phyloP scores from a whole-genome alignment of 129 eudicot species.

The Apium graveolens region DNA sequence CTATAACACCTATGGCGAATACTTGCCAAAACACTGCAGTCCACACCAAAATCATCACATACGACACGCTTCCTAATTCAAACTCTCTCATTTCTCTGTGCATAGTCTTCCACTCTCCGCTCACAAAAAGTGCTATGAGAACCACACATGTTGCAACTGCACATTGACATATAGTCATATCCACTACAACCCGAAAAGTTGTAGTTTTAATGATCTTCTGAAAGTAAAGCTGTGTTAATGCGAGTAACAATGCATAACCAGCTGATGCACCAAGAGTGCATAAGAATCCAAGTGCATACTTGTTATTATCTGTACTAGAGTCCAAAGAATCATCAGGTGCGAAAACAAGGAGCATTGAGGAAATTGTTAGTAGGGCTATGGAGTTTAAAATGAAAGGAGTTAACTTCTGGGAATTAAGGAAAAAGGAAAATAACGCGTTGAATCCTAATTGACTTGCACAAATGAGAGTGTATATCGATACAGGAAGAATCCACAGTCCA shows the following conservation, averaged over 20 bases:
- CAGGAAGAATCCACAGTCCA: background rate
- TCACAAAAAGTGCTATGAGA: background rate
- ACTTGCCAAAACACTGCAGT: slow-evolving; percentile 12
- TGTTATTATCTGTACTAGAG: background rate
- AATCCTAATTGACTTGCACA: slow-evolving; percentile 5
- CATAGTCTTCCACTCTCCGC: background rate
- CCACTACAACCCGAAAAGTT: background rate
- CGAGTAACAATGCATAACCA: background rate
- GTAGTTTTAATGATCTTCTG: background rate
- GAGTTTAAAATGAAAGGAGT: background rate
- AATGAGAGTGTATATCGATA: background rate
- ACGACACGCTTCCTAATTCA: background rate
- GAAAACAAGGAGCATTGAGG: background rate
- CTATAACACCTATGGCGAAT: slow-evolving; percentile 13
- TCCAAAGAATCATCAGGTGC: background rate
- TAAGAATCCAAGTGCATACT: background rate
- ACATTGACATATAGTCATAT: background rate
- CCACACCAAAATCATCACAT: background rate
- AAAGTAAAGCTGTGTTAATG: background rate
- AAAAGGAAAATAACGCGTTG: background rate
- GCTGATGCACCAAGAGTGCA: background rate
- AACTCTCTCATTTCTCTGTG: background rate
- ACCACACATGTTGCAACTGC: background rate
- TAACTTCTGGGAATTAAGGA: background rate
- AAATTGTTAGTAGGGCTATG: background rate